phyloP scores from a whole-genome alignment of 1,284 basidiomycete species.

The Ceratobasidium sp. region DNA sequence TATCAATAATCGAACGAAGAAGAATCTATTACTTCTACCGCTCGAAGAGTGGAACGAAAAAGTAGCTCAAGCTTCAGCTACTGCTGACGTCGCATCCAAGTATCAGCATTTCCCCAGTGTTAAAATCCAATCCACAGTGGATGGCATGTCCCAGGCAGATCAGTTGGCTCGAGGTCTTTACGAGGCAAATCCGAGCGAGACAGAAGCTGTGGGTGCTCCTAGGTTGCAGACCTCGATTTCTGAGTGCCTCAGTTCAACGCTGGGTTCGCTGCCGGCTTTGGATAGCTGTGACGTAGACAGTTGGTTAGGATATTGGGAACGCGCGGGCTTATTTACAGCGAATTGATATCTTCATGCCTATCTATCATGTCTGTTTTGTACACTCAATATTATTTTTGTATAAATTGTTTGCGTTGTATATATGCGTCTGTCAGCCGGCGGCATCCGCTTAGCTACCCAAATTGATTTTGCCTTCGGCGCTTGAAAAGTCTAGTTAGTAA shows the following conservation, averaged over 20 bases:
- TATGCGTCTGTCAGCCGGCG: neutral
- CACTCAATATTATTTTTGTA: neutral
- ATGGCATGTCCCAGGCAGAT: slow-evolving; percentile 19
- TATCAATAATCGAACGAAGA: neutral
- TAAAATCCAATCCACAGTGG: slow-evolving; percentile 25
- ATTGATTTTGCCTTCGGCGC: slow-evolving; percentile 17
- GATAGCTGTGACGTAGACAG: neutral
- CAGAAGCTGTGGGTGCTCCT: slow-evolving; percentile 27
- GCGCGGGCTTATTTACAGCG: neutral
- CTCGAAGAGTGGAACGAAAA: slow-evolving; percentile 20
- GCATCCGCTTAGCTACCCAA: slow-evolving; percentile 27
- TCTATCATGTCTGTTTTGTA: neutral
- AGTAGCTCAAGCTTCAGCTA: slow-evolving; percentile 2
- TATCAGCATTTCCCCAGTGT: slow-evolving; percentile 16
- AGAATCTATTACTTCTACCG: neutral
- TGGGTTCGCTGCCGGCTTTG: slow-evolving; percentile 5
- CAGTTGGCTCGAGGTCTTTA: neutral
- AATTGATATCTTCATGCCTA: neutral
- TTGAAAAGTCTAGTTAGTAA: slow-evolving; percentile 21
- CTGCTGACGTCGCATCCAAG: neutral
- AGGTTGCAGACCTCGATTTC: slow-evolving; percentile 9
- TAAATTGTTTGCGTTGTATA: neutral
- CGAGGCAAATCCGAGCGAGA: neutral
- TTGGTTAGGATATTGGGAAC: slow-evolving; percentile 30
- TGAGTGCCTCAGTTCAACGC: neutral